These are phyloP conservation scores for Leucocoprinus leucothites DNA, from an alignment of 768 basidiomycete species.

Conservation along the genomic window DNA sequence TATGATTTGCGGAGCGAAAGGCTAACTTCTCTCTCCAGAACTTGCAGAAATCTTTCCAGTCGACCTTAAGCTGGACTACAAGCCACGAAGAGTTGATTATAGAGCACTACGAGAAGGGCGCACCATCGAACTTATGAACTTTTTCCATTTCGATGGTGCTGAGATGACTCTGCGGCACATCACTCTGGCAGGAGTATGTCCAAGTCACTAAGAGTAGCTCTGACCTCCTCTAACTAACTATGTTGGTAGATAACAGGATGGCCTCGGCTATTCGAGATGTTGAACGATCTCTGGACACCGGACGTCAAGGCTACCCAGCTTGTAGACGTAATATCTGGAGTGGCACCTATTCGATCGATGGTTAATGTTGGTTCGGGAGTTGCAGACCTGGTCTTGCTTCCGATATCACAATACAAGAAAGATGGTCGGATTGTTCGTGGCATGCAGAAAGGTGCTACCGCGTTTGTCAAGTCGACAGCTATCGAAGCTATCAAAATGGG, in stretches of 20 bases:
- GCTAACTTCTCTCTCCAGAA: slow-evolving; percentile 44
- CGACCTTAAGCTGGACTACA: slow-evolving; percentile 95
- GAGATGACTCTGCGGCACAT: slow-evolving; percentile 97
- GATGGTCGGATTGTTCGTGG: slow-evolving; percentile 92
- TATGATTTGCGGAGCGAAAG: neutral
- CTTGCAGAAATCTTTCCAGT: slow-evolving; percentile 94
- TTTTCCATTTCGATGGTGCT: slow-evolving; percentile 98
- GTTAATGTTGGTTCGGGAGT: slow-evolving; percentile 98
- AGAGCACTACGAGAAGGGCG: slow-evolving; percentile 83
- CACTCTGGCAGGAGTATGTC: slow-evolving; percentile 82
- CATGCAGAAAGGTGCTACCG: slow-evolving; percentile 88
- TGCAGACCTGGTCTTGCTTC: slow-evolving; percentile 91
- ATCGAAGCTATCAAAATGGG: slow-evolving; percentile 95
- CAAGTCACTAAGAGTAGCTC: neutral
- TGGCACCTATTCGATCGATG: slow-evolving; percentile 92
- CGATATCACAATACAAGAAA: slow-evolving; percentile 97
- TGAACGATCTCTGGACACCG: slow-evolving; percentile 99
- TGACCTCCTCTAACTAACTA: slow-evolving; percentile 1
- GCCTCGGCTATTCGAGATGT: slow-evolving; percentile 80
- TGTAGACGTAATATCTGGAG: slow-evolving; percentile 94
- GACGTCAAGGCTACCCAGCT: slow-evolving; percentile 99
- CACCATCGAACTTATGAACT: slow-evolving; percentile 98
- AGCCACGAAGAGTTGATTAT: slow-evolving; percentile 96
- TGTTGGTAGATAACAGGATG: slow-evolving; percentile 81
- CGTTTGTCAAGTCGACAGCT: slow-evolving; percentile 92